Evolutionary conservation across 306 rosid genomes (phyloP).

Genomic region (Trichosanthes truncata): DNA sequence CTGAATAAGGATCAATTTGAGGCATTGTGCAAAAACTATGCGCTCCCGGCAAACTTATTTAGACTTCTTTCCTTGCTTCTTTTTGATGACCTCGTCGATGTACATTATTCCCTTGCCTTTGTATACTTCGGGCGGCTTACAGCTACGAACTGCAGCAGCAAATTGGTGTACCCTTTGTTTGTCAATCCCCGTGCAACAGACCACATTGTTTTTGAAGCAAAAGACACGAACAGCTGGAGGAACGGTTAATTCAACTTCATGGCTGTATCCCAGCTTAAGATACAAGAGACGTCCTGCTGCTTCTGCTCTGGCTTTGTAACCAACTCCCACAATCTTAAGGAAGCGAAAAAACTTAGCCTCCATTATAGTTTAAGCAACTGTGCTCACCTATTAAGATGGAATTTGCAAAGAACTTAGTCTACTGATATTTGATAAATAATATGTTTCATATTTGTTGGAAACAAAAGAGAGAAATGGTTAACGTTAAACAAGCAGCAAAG

Average conservation of each 20-base stretch:
- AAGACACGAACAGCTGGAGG: constrained; percentile 81
- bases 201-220: constrained; percentile 84
- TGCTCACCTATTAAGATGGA: constrained; percentile 6
- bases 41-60: constrained; percentile 29
- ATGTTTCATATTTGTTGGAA: background rate
- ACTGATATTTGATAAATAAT: background rate
- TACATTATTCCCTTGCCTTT: constrained; percentile 96
- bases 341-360: constrained; percentile 67
- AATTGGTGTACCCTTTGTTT: constrained; percentile 79
- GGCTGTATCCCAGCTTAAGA: constrained; percentile 83
- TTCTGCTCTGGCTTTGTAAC: constrained; percentile 85
- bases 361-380: constrained; percentile 17
- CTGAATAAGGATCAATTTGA: background rate
- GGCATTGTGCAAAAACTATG: constrained; percentile 2
- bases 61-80: constrained; percentile 85
- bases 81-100: constrained; percentile 62
- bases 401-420: background rate
- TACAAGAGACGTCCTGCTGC: constrained; percentile 58
- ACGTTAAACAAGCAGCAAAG: background rate
- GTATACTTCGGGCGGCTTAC: constrained; percentile 87
- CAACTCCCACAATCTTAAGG: constrained; percentile 84
- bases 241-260: constrained; percentile 65
- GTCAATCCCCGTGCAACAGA: constrained; percentile 87
- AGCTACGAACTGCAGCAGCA: constrained; percentile 67
- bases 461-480: background rate